Conservation (phyloP, 768 basidiomycete species). For the Lactifluus piperatus region DNA sequence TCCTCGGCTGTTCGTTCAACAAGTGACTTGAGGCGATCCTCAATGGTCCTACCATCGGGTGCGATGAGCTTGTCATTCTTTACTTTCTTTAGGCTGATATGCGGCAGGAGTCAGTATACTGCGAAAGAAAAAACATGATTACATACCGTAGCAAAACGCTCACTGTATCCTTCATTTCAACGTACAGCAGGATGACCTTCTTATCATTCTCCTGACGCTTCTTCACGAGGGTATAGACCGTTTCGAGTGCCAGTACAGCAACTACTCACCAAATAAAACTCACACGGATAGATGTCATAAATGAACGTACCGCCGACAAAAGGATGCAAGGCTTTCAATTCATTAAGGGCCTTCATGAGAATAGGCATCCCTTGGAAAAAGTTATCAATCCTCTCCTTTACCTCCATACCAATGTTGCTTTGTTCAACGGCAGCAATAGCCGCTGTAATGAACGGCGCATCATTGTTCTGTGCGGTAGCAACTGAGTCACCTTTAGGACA, state of each 20-base stretch:
- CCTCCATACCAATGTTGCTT: not conserved
- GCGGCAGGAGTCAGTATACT: not conserved
- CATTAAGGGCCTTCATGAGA: constrained; percentile 25
- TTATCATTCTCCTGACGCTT: constrained; percentile 44
- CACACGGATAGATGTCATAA: not conserved
- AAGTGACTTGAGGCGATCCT: constrained; percentile 29
- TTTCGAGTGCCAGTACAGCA: constrained; percentile 41
- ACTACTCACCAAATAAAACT: constrained; percentile 24
- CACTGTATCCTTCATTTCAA: constrained; percentile 47
- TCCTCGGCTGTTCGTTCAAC: constrained; percentile 25
- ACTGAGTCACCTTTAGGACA: not conserved
- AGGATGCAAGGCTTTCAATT: constrained; percentile 24
- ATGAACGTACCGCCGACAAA: constrained; percentile 23
- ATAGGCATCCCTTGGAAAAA: constrained; percentile 24
- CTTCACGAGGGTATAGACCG: constrained; percentile 41
- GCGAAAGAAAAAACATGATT: too few relatives aligned
- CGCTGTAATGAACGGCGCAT: not conserved
- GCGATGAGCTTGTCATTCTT: constrained; percentile 25
- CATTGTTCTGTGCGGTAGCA: not conserved
- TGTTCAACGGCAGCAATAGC: not conserved
- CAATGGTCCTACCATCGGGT: constrained; percentile 29
- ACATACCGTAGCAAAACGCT: constrained; percentile 13
- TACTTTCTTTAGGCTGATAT: constrained; percentile 26
- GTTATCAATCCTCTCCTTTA: constrained; percentile 21
- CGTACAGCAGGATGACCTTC: constrained; percentile 37